Evolutionary conservation across 2,329 filamentous ascomycete genomes (phyloP), one percentile per base, ranked within the genome.

Genomic region (Cordyceps pruinosa): DNA sequence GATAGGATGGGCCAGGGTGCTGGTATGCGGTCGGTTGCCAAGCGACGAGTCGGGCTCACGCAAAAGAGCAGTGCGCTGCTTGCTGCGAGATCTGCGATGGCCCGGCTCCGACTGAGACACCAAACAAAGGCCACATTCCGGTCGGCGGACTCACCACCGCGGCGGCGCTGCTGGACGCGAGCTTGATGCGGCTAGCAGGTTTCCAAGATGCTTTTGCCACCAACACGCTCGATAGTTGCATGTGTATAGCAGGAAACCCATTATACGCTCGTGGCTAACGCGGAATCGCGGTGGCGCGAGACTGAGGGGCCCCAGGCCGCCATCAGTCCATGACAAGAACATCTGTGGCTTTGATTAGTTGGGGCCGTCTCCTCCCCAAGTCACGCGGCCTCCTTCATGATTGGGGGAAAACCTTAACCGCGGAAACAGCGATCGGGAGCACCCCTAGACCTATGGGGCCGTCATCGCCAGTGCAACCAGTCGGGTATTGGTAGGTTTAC

Each of bases 401-500:
- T 32, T 5, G 28, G 37, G 37, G 37, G 12, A 19, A 35, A 54
- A 39, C 51, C 28, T 12, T 37, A 54, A 54, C 13, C 30, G 46
- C 23, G 41, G n/a, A 54, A 54, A 28, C 51, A 54, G 41, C 51
- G 46, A 51, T 51, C 48, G 48, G 48, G 46, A 15, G 49, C 32
- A 15, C 25, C 13, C 21, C n/a, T n/a, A n/a, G n/a, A n/a, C n/a
- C n/a, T n/a, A n/a, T n/a, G n/a, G n/a, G n/a, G n/a, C n/a, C n/a
- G n/a, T n/a, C n/a, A n/a, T n/a, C n/a, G n/a, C n/a, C n/a, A n/a
- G n/a, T n/a, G n/a, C n/a, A n/a, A n/a, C n/a, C n/a, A n/a, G n/a
- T n/a, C n/a, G n/a, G n/a, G n/a, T n/a, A n/a, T n/a, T n/a, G n/a
- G n/a, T n/a, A n/a, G n/a, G n/a, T n/a, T n/a, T n/a, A n/a, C n/a